Base-by-base conservation (phyloP, 2,329 filamentous ascomycete genomes). In the Madurella mycetomatis region DNA sequence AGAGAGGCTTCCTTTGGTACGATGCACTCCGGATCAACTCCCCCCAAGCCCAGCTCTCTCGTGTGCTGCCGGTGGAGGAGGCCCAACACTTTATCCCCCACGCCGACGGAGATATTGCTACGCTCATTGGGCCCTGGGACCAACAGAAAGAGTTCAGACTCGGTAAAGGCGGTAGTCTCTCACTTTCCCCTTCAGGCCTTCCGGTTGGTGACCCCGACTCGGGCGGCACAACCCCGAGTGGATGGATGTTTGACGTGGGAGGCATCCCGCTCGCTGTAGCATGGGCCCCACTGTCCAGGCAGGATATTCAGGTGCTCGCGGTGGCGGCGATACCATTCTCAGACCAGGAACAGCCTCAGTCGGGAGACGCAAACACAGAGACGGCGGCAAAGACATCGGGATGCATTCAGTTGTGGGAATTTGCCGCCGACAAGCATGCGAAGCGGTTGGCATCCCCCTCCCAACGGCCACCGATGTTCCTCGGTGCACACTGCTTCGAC, bases 181-280 rank as follows among this genome's bases (percentile, higher is more conserved):
- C 59, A 3, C 42, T 65, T 2, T 51, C 57, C 7, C 41, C 48
- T 4, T 55, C 48, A 1, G 64, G 63, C 0, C 46, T 59, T 9
- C 59, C 60, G 2, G 25, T 57, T 2, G 49, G 55, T 9, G 54
- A 54, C 15, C 17, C 56, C 19, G 56, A 60, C 17, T 18, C 39
- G 2, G 13, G 16, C 8, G 51, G 56, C n/a, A 43, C 54, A 12
- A 51, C 42, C 17, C 45, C 61, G n/a, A 30, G 62, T 61, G 79
- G 78, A 4, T 83, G 78, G 78, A 68, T 82, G 59, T 62, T 84
- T 13, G 77, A 84, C 54, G 71, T 75, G 0, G 80, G 78, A 11
- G 80, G 81, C 47, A 72, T 82, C 13, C 74, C 80, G 4, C 66
- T 78, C 4, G 70, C 74, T 25, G 75, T 83, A 66, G 75, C 73